Evolutionary conservation across 257 asterid genomes (phyloP).

Genomic region (Avicennia marina): DNA sequence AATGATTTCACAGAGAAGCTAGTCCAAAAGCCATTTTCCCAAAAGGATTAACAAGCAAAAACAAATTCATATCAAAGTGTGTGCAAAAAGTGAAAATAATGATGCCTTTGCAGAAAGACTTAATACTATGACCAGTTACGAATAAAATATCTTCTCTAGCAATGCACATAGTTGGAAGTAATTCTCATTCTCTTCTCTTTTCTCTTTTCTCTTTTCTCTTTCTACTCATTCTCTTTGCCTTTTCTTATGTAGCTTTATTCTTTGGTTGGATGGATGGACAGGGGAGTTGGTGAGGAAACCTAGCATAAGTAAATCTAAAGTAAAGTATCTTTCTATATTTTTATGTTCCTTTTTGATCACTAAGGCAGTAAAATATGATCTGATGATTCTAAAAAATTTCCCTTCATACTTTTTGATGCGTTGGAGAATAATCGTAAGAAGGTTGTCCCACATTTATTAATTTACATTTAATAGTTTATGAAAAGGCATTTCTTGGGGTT

Average conservation of each 20-base stretch:
- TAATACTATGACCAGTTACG: too few species aligned
- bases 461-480: too few species aligned
- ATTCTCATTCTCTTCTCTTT: constrained; percentile 1
- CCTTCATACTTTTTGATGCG: not conserved
- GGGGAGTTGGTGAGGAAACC: constrained; percentile 24
- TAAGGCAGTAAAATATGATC: not conserved
- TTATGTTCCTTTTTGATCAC: not conserved
- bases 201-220: too few species aligned
- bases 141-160: too few species aligned
- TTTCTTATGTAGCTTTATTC: constrained; percentile 23
- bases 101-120: not conserved
- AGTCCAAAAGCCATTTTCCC: not conserved
- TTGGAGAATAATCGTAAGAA: too few species aligned
- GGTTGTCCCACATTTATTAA: too few species aligned
- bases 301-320: constrained; percentile 19
- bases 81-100: not conserved
- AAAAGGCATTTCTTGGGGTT: too few species aligned
- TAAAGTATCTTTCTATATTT: constrained; percentile 15
- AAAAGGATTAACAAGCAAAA: not conserved
- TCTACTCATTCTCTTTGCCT: constrained; percentile 12
- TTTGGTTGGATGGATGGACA: constrained; percentile 15
- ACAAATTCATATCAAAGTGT: not conserved
- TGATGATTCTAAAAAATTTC: not conserved
- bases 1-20: not conserved
- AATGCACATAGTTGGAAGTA: constrained; percentile 7